phyloP scores from a whole-genome alignment of 2,329 filamentous ascomycete species.

The Ceratocystis diversiconidia region DNA sequence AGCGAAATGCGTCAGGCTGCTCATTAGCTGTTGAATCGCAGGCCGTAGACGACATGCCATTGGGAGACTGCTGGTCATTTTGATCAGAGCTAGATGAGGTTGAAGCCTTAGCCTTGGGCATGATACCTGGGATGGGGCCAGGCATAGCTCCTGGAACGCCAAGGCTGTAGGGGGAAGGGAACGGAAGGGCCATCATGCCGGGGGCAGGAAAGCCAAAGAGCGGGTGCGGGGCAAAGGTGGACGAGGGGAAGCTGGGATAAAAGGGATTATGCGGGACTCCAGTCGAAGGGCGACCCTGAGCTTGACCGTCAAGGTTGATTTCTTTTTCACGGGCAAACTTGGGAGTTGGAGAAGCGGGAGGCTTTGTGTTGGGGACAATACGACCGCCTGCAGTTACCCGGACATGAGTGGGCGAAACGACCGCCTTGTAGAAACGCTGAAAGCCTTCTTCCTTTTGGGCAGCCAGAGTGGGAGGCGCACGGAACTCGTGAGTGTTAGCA shows the following conservation, averaged over 20 bases:
- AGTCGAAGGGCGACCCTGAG: conserved; percentile 6
- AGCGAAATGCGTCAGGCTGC: conserved; percentile 10
- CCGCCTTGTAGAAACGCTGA: conserved; percentile 51
- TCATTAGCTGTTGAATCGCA: conserved; percentile 4
- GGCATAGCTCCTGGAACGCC: conserved; percentile 5
- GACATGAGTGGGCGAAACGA: conserved; percentile 52
- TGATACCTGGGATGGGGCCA: conserved; percentile 5
- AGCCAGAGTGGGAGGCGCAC: conserved; percentile 37
- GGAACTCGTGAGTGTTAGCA: conserved; percentile 31
- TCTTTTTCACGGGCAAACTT: conserved; percentile 25
- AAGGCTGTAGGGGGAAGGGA: conserved; percentile 8
- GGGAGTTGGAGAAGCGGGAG: conserved; percentile 36
- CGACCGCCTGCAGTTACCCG: conserved; percentile 53
- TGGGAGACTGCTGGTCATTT: background rate
- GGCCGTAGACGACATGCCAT: background rate
- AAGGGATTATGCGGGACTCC: conserved; percentile 24
- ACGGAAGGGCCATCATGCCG: conserved; percentile 22
- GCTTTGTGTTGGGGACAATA: conserved; percentile 51
- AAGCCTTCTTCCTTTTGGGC: conserved; percentile 52
- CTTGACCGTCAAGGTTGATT: conserved; percentile 2
- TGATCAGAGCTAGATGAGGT: background rate
- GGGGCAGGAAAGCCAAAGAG: conserved; percentile 24
- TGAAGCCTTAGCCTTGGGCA: conserved; percentile 5
- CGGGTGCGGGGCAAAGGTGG: conserved; percentile 24
- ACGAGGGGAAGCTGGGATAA: conserved; percentile 22